A percentile compares a stretch with the other conserved stretches of the same genome.
Evolutionary conservation across 352 stramenopile species (phyloP).

Genomic region (Phytopythium delawarense): DNA sequence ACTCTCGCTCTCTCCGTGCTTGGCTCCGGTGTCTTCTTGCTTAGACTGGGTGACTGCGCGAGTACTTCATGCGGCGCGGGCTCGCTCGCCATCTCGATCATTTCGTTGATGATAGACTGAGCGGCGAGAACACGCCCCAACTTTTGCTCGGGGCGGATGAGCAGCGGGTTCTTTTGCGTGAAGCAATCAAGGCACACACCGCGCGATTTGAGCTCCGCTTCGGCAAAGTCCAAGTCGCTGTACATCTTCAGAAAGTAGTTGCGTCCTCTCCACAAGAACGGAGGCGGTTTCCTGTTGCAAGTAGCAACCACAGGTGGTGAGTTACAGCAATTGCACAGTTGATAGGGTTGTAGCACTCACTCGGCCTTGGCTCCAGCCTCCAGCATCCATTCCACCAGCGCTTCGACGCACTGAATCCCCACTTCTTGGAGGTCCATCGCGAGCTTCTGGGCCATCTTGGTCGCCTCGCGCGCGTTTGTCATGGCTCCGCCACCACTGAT

Average conservation of each 20-base stretch:
- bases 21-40: not conserved
- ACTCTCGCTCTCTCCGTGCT: not conserved
- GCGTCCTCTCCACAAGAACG: conserved; percentile 64
- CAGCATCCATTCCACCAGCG: conserved; percentile 80
- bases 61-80: conserved; percentile 25
- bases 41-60: conserved; percentile 7
- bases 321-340: not conserved
- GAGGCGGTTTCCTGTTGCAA: conserved; percentile 41
- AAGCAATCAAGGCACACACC: conserved; percentile 60
- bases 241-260: conserved; percentile 81
- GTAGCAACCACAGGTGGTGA: not conserved
- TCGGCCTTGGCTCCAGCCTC: conserved; percentile 60
- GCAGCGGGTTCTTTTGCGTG: conserved; percentile 42
- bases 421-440: conserved; percentile 54
- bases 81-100: conserved; percentile 47
- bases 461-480: conserved; percentile 69
- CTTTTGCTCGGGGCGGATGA: conserved; percentile 69
- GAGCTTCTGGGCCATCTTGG: conserved; percentile 62
- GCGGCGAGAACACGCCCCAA: conserved; percentile 64
- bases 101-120: conserved; percentile 69
- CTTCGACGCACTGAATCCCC: conserved; percentile 72
- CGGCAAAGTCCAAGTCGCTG: conserved; percentile 64
- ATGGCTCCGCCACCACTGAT: conserved; percentile 23
- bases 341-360: conserved; percentile 26
- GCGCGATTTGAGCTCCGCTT: conserved; percentile 39